A percentile compares a stretch with the other conserved stretches of the same genome.
Evolutionary conservation across 192 early-diverging fungal species (phyloP).

Genomic region (Lunasporangiospora selenospora): DNA sequence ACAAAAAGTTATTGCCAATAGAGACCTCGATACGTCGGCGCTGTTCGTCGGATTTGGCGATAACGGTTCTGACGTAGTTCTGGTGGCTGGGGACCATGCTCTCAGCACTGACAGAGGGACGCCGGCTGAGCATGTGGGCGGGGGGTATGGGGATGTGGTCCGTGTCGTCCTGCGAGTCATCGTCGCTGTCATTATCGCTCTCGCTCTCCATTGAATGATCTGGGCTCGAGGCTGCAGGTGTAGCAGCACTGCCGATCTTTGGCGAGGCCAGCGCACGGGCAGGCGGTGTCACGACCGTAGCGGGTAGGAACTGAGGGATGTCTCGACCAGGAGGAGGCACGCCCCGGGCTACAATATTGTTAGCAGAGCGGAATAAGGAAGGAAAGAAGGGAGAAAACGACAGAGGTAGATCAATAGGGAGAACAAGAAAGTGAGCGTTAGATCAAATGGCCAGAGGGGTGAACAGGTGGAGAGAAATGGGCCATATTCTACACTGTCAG

Average conservation of each 20-base stretch:
- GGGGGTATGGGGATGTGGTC: conserved; percentile 70
- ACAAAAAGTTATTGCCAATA: conserved; percentile 93
- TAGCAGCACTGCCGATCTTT: conserved; percentile 37
- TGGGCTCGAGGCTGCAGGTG: conserved; percentile 53
- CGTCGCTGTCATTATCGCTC: conserved; percentile 56
- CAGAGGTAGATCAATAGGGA: not conserved
- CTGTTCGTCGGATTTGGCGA: conserved; percentile 90
- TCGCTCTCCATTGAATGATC: conserved; percentile 58
- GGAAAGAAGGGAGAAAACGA: not conserved
- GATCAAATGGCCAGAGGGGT: too few relatives aligned
- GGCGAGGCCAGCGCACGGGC: conserved; percentile 41
- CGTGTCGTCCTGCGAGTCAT: conserved; percentile 66
- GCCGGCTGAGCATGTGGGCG: conserved; percentile 85
- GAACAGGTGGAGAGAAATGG: too few relatives aligned
- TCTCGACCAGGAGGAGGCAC: conserved; percentile 47
- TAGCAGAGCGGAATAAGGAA: not conserved
- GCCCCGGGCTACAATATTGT: conserved; percentile 31
- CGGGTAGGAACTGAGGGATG: conserved; percentile 55
- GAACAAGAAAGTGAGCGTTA: too few relatives aligned
- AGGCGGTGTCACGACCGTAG: conserved; percentile 53
- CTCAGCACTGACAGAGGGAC: conserved; percentile 95
- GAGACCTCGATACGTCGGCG: conserved; percentile 78
- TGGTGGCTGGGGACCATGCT: conserved; percentile 92
- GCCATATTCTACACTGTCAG: too few relatives aligned
- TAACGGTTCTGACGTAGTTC: conserved; percentile 83